Base-by-base conservation (phyloP, 352 stramenopile species). In the Pythium phragmiticola region DNA sequence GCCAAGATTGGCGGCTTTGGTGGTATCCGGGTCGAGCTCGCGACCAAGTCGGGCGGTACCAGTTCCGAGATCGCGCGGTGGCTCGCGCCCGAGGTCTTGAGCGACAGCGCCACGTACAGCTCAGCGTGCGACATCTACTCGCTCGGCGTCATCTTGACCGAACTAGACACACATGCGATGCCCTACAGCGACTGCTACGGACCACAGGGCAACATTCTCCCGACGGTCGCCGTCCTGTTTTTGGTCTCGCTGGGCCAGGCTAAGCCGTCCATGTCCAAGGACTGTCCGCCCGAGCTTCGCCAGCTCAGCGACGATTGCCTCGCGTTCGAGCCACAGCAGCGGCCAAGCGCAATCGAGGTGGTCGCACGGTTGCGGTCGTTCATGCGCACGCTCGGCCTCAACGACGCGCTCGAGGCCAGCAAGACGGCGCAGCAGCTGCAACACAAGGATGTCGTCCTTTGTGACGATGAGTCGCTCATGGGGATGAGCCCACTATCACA, bases 1-100 rank as follows among this genome's bases (percentile, higher is more conserved):
- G 62, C 60, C 21, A 77, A 77, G 36, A 60, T 77, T 14, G 57
- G 52, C 13, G 67, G 61, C 39, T 74, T 77, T 53, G 66, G 70
- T 1, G 42, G 21, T 2, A 26, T 48, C 4, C 61, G 61, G 3
- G 46, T 63, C n/a, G 53, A 62, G 21, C 39, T 55, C 1, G 61
- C 55, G 7, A 45, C 36, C 1, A 34, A 46, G 7, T 48, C 33
- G 7, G 26, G 45, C 17, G 37, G 37, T 39, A 46, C 16, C 3
- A 33, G 42, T 19, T 57, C 42, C 13, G 56, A 64, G 7, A n/a
- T 64, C 21, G 55, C 41, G 4, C 49, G 63, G 4, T 70, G 63
- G 63, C 63, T 70, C 50, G 57, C 63, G 19, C 63, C 63, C 12
- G 57, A 70, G 33, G 50, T 65, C 7, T 13, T 70, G 39, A 63